A percentile compares a stretch with the other conserved stretches of the same genome.
Conservation (phyloP, 176 grass and related monocot species). For the Puya raimondii region DNA sequence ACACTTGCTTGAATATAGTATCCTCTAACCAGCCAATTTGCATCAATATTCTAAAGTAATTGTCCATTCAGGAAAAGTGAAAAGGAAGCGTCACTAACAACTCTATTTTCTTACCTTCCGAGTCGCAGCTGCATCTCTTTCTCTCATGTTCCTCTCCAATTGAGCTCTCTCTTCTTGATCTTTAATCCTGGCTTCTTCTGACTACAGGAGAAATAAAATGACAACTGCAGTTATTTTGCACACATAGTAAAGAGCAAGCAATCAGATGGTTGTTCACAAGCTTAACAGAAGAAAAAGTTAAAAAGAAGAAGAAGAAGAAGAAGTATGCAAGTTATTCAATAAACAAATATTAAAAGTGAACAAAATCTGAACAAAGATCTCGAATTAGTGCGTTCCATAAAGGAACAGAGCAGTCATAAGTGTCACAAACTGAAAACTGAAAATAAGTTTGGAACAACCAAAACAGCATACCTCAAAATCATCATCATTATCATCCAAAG, state of each 20-base stretch:
- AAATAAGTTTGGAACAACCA: not conserved
- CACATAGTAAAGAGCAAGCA: not conserved
- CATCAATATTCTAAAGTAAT: no score
- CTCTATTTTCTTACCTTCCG: conserved; percentile 39
- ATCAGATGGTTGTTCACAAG: not conserved
- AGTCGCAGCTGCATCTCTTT: conserved; percentile 71
- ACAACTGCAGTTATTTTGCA: conserved; percentile 7
- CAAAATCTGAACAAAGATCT: not conserved
- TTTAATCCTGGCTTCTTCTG: conserved; percentile 57
- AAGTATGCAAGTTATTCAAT: not conserved
- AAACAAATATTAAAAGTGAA: not conserved
- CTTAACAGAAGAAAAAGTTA: not conserved
- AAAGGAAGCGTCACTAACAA: no score
- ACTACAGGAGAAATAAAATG: conserved; percentile 39
- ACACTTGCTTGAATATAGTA: no score
- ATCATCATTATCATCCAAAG: conserved; percentile 40
- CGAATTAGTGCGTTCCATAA: no score
- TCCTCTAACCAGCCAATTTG: no score
- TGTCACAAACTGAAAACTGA: not conserved
- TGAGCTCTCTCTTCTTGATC: conserved; percentile 88
- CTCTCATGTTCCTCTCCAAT: conserved; percentile 78
- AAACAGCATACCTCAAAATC: conserved; percentile 34
- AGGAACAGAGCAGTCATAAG: no score
- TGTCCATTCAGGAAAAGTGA: no score
- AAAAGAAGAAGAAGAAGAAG: not conserved